Base-by-base conservation (phyloP, 148 eudicot genomes). In the Fagopyrum homotropicum region DNA sequence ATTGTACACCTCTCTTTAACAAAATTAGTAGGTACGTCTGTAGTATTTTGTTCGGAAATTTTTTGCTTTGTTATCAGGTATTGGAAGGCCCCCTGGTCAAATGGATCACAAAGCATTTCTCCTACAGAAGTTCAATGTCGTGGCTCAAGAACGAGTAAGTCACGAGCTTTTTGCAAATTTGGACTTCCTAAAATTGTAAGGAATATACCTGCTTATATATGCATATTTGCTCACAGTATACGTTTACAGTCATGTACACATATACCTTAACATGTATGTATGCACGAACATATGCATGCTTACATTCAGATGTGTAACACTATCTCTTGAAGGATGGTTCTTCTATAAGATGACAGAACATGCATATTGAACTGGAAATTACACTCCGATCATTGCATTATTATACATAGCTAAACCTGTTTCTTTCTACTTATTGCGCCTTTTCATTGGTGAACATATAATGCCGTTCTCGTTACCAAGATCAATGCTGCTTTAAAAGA, bases 51-150 rank as follows among this genome's bases (percentile, higher is more conserved):
- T 43, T 4, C 52, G 69, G 22, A 63, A 8, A 35, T 35, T 4
- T 64, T 8, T 22, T 26, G 4, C 15, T 66, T 56, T 63, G 6
- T 68, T 80, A 47, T 79, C 79, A 93, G 98, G 98, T 49, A 92
- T 94, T n/a, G 98, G 98, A 40, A 85, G 86, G 81, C 98, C 98
- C 72, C 93, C 96, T 52, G 97, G 96, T 78, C 96, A 91, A 87
- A 91, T 92, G 98, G 98, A 94, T 84, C 96, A 96, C 30, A 92
- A 90, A 90, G 98, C 96, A 64, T 95, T 92, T 77, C 78, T 95
- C 82, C 96, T 95, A 64, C 97, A 95, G 72, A 94, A 85, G 77
- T 92, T 92, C 81, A 95, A 95, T 76, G 81, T 80, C 29, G 83
- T 88, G 73, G 97, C 97, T 45, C 84, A 84, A 84, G 86, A 87